These are phyloP conservation scores for Kodamaea laetipori DNA, from an alignment of 805 yeast species.

Conservation along the genomic window DNA sequence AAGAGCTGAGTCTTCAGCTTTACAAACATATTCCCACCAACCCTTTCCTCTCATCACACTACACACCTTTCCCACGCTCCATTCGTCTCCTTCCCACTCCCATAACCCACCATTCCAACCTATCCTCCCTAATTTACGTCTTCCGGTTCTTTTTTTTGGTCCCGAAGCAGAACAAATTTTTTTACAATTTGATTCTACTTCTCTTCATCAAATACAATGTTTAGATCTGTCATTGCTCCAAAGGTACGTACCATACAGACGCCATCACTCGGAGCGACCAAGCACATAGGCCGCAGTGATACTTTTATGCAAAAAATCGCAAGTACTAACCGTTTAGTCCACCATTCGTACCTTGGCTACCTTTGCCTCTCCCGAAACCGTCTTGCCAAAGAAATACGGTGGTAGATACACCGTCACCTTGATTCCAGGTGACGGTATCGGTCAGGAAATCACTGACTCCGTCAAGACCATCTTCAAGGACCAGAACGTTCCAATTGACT, in stretches of 20 bases:
- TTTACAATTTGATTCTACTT: conserved; percentile 12
- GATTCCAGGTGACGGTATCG: conserved; percentile 98
- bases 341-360: conserved; percentile 53
- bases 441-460: conserved; percentile 92
- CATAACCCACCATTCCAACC: background rate
- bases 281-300: too few species aligned
- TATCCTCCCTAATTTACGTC: background rate
- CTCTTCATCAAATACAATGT: conserved; percentile 18
- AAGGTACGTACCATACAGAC: conserved; percentile 21
- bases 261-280: too few species aligned
- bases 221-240: conserved; percentile 24
- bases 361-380: conserved; percentile 58
- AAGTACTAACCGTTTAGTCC: conserved; percentile 36
- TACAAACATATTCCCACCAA: too few species aligned
- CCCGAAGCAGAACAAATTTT: conserved; percentile 12
- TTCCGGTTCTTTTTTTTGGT: conserved; percentile 9
- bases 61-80: background rate
- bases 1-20: too few species aligned
- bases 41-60: too few species aligned
- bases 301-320: too few species aligned
- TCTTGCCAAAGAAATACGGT: conserved; percentile 89
- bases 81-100: background rate
- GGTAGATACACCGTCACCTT: conserved; percentile 92
- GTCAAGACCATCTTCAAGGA: conserved; percentile 87
- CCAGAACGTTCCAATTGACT: conserved; percentile 88